phyloP scores from a whole-genome alignment of 2,329 filamentous ascomycete genomes.

The Phaeosphaeriaceae sp. region DNA sequence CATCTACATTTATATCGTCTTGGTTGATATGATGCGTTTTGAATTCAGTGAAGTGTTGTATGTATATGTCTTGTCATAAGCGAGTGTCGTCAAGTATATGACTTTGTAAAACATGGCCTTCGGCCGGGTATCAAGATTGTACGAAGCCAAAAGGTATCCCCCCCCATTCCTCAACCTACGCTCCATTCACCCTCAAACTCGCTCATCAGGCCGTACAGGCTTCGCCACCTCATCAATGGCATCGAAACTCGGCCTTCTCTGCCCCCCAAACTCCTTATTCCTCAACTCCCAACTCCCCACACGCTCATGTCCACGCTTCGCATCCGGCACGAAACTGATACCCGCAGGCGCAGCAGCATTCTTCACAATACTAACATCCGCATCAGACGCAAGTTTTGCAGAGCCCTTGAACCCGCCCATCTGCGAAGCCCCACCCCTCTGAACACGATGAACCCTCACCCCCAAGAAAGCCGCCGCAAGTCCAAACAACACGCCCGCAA shows the following conservation, averaged over 20 bases:
- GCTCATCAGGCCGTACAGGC: constrained; percentile 56
- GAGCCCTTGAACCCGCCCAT: constrained; percentile 64
- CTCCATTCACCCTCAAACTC: constrained; percentile 47
- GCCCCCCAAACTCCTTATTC: constrained; percentile 42
- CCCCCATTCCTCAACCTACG: neutral
- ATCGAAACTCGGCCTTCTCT: constrained; percentile 52
- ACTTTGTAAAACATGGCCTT: constrained; percentile 6
- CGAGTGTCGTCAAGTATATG: constrained; percentile 2
- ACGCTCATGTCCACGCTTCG: constrained; percentile 55
- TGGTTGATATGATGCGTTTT: too few relatives aligned
- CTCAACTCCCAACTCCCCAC: constrained; percentile 64
- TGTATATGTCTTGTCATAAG: neutral
- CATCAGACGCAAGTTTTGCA: constrained; percentile 61
- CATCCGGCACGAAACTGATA: constrained; percentile 25
- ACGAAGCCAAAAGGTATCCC: constrained; percentile 20
- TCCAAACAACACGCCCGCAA: constrained; percentile 52
- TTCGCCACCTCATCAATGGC: constrained; percentile 50
- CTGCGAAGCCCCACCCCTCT: constrained; percentile 37
- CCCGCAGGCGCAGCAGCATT: constrained; percentile 47
- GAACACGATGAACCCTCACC: constrained; percentile 52
- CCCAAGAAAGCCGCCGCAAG: constrained; percentile 54
- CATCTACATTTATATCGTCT: constrained; percentile 8
- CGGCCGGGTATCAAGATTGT: constrained; percentile 38
- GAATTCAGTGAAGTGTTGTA: too few relatives aligned
- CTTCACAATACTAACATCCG: constrained; percentile 57